Base-by-base conservation (phyloP, 2,329 filamentous ascomycete genomes). In the Alternaria rosae region DNA sequence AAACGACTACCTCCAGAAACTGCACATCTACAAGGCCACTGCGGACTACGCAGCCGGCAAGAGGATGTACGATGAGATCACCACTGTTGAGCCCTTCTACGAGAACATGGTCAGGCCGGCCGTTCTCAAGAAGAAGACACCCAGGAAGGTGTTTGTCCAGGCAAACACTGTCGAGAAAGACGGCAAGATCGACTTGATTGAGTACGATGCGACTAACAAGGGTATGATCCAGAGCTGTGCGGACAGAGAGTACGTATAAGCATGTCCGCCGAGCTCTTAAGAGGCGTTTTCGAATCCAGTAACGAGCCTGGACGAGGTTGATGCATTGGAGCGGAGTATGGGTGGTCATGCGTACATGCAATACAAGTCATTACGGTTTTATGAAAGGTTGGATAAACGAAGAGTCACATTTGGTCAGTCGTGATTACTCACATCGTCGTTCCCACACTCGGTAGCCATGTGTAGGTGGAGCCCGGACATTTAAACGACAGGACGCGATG, bases 71-170 rank as follows among this genome's bases (percentile, higher is more conserved):
- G 88, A 90, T 63, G 86, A 90, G 28, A 94, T 97, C 85, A 97
- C 94, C 8, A 83, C 86, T 23, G 94, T 97, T 21, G 91, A 91
- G 54, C 90, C 92, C 41, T 97, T 92, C 83, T 97, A 92, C 87
- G 93, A 91, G 57, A 88, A 87, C 67, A 91, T 90, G 81, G 88
- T 97, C 25, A 86, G 94, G 59, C 88, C 91, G 48, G 86, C 92
- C 62, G 91, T 94, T 23, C 80, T 94, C 43, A 84, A 85, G 71
- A 91, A 92, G 80, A 92, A 92, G 82, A 91, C 92, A 80, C 91
- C 92, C n/a, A 84, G 91, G 62, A 94, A 94, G 84, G 90, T 97
- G 45, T 97, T 97, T 82, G 93, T 97, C 56, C 94, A 97, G 83
- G 93, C 92, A 62, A 98, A 97, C 79, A 97, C 94, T 0, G 86